phyloP scores from a whole-genome alignment of 164 flowering plant species.

The Paratinospora sagittata region DNA sequence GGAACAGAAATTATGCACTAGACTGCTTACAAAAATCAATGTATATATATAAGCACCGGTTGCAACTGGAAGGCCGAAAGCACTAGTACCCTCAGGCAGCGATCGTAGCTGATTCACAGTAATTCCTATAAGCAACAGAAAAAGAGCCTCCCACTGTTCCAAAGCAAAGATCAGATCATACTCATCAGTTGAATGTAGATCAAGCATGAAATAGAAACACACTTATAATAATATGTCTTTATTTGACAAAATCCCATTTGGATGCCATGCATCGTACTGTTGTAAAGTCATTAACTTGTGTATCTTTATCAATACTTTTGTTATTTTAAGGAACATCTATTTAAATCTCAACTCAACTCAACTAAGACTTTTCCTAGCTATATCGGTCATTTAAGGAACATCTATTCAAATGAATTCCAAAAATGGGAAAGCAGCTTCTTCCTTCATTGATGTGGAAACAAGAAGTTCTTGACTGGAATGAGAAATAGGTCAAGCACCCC shows the following conservation, averaged over 20 bases:
- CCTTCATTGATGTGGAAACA: background rate
- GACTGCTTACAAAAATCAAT: slow-evolving; percentile 76
- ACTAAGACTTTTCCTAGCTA: too few species aligned
- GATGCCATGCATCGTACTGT: background rate
- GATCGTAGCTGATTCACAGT: slow-evolving; percentile 88
- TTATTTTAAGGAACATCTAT: background rate
- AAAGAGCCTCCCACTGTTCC: slow-evolving; percentile 98
- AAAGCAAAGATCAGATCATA: slow-evolving; percentile 13
- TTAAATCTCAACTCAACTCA: background rate
- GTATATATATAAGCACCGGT: slow-evolving; percentile 91
- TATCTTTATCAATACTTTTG: background rate
- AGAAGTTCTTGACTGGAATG: background rate
- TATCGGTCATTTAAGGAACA: background rate
- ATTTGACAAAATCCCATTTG: background rate
- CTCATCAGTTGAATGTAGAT: background rate
- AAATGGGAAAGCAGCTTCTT: background rate
- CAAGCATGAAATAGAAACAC: background rate
- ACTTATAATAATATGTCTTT: background rate
- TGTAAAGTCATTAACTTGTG: background rate
- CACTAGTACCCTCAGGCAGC: slow-evolving; percentile 71
- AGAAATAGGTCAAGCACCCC: background rate
- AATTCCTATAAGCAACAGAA: slow-evolving; percentile 91
- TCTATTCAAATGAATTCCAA: background rate
- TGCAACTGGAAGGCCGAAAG: slow-evolving; percentile 79
- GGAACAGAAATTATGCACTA: background rate